phyloP scores from a whole-genome alignment of 345 rosid species.

The Zanthoxylum bungeanum region DNA sequence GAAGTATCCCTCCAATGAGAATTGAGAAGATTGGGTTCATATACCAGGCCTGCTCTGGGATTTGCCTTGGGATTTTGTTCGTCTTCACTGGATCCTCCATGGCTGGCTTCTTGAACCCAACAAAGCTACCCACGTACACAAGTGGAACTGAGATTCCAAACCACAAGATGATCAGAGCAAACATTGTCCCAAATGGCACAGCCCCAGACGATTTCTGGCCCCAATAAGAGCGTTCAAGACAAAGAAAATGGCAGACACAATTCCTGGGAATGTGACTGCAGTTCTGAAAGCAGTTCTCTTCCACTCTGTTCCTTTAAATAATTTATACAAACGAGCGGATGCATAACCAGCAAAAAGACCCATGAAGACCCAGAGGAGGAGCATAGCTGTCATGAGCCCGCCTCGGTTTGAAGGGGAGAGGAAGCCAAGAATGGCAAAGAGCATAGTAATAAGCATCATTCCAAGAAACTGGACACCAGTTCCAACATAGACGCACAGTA shows the following conservation, averaged over 20 bases:
- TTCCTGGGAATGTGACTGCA: conserved; percentile 70
- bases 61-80: no score
- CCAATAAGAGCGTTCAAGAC: conserved; percentile 71
- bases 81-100: no score
- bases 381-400: conserved; percentile 87
- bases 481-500: conserved; percentile 67
- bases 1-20: no score
- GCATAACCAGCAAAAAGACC: conserved; percentile 76
- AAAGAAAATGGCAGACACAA: conserved; percentile 58
- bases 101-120: no score
- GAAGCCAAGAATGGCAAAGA: conserved; percentile 72
- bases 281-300: conserved; percentile 69
- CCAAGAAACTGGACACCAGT: conserved; percentile 77
- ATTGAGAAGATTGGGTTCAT: no score
- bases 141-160: no score
- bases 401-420: conserved; percentile 84
- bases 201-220: conserved; percentile 88
- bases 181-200: conserved; percentile 86
- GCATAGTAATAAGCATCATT: conserved; percentile 71
- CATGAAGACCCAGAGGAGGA: conserved; percentile 79
- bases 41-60: no score
- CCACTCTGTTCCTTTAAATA: conserved; percentile 82
- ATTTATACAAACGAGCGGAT: conserved; percentile 59
- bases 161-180: conserved; percentile 63
- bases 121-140: no score